Conservation (phyloP, 805 yeast species). For the Zygotorulaspora florentina region DNA sequence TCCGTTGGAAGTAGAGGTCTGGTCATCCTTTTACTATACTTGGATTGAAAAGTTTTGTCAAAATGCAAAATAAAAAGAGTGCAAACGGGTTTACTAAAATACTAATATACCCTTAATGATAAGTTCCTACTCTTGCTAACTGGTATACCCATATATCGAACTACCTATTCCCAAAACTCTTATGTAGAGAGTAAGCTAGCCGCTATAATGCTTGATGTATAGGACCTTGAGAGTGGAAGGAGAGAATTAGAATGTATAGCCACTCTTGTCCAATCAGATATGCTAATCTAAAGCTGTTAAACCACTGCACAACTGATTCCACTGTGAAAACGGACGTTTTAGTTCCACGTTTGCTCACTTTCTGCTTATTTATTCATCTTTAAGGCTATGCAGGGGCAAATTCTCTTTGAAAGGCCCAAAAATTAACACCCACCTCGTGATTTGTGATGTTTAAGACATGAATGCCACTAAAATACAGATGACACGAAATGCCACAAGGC, state of each 20-base stretch:
- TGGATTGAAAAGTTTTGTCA: not conserved
- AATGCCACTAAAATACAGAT: not conserved
- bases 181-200: not conserved
- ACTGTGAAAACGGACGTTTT: not conserved
- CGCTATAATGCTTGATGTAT: not conserved
- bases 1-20: conserved; percentile 32
- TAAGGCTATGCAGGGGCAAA: conserved; percentile 1
- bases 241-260: not conserved
- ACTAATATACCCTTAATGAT: not conserved
- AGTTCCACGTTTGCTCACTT: not conserved
- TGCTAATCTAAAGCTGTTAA: not conserved
- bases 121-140: not conserved
- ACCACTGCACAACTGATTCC: not conserved
- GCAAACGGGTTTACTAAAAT: not conserved
- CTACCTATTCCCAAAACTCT: not conserved
- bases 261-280: not conserved
- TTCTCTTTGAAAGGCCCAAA: not conserved
- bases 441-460: not conserved
- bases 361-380: not conserved
- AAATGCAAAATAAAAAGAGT: not conserved
- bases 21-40: not conserved
- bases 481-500: not conserved
- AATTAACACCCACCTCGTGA: not conserved
- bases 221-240: too few relatives aligned
- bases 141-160: not conserved